Conservation (phyloP, 1,284 basidiomycete genomes). For the Rhodotorula sp. region DNA sequence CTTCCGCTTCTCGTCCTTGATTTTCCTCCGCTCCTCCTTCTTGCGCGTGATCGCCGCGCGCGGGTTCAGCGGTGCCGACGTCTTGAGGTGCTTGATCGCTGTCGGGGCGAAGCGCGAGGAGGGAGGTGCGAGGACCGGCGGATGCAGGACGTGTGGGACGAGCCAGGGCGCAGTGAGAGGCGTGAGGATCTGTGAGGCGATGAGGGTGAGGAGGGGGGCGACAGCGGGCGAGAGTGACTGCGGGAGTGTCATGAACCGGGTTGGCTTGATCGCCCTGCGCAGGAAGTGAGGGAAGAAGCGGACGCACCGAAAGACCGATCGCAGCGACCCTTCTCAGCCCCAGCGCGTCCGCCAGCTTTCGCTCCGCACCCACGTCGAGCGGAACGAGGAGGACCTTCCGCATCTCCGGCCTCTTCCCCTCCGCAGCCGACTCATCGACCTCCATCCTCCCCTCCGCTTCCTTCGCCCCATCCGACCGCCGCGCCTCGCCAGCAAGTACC, state of each 20-base stretch:
- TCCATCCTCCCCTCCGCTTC: conserved; percentile 1
- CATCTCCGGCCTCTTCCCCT: conserved; percentile 8
- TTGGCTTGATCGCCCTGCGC: neutral
- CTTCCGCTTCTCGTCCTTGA: neutral
- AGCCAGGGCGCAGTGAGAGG: conserved; percentile 74
- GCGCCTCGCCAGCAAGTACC: neutral
- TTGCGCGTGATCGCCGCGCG: conserved; percentile 52
- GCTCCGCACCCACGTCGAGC: conserved; percentile 70
- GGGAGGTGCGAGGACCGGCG: conserved; percentile 54
- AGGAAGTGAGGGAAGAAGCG: neutral
- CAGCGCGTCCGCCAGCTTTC: conserved; percentile 62
- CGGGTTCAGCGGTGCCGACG: conserved; percentile 76
- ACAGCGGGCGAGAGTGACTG: conserved; percentile 24
- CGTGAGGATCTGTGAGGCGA: conserved; percentile 48
- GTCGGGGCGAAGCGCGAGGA: conserved; percentile 60
- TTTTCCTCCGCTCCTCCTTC: conserved; percentile 3
- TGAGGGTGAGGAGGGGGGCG: conserved; percentile 8
- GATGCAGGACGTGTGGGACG: conserved; percentile 39
- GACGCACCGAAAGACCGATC: conserved; percentile 50
- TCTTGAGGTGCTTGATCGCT: conserved; percentile 81
- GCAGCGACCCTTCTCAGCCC: conserved; percentile 71
- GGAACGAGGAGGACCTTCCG: conserved; percentile 58
- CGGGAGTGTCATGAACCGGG: too few relatives aligned
- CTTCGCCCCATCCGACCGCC: neutral
- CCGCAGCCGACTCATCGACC: neutral